These are phyloP conservation scores for Fulvia fulva DNA, from an alignment of 2,329 filamentous ascomycete species.

Conservation along the genomic window DNA sequence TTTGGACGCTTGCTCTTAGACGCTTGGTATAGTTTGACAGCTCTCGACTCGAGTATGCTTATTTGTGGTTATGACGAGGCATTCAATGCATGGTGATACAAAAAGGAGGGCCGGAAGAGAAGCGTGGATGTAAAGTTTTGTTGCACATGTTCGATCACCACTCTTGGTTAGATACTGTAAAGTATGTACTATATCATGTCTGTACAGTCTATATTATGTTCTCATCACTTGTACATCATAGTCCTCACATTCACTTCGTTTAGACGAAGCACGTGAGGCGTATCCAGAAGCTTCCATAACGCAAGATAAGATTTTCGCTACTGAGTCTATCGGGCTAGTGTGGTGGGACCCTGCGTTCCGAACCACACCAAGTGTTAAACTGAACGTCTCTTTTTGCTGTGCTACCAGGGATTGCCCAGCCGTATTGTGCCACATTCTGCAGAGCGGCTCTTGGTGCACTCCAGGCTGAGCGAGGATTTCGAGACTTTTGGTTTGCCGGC, in stretches of 20 bases:
- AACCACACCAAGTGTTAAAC: background rate
- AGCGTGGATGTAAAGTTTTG: background rate
- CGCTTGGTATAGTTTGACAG: background rate
- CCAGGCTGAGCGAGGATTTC: background rate
- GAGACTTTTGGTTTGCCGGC: background rate
- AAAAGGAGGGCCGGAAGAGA: background rate
- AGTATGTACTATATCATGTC: background rate
- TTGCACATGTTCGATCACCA: conserved; percentile 3
- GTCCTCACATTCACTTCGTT: background rate
- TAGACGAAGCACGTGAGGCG: background rate
- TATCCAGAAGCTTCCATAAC: background rate
- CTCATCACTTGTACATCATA: background rate
- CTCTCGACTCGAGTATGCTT: background rate
- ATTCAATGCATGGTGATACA: background rate
- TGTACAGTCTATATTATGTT: background rate
- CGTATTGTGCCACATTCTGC: background rate
- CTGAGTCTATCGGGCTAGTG: background rate
- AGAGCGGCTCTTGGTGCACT: background rate
- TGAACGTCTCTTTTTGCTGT: background rate
- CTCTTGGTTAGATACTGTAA: conserved; percentile 3
- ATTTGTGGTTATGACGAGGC: background rate
- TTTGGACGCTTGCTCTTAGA: background rate
- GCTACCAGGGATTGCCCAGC: background rate
- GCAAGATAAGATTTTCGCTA: background rate
- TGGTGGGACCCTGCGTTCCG: background rate